These are phyloP conservation scores for Aspergillus novofumigatus DNA, from an alignment of 2,329 filamentous ascomycete species.

Conservation along the genomic window DNA sequence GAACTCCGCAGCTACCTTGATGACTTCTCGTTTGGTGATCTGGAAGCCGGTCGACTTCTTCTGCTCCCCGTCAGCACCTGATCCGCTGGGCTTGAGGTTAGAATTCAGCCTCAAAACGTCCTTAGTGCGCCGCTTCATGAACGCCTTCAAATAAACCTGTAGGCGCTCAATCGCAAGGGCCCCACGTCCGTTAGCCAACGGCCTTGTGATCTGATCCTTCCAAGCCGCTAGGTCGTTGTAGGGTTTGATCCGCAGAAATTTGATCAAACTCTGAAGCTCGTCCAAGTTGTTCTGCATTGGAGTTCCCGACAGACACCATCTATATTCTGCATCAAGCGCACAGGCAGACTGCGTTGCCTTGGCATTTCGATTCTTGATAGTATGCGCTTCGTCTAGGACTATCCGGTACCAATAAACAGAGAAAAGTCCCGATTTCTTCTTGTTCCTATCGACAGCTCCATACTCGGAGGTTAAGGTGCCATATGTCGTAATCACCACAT, in stretches of 20 bases:
- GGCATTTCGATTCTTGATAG: conserved; percentile 96
- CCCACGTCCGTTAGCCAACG: conserved; percentile 85
- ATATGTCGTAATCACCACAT: conserved; percentile 96
- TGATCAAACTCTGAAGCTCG: conserved; percentile 88
- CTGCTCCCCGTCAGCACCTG: conserved; percentile 46
- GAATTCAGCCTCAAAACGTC: conserved; percentile 89
- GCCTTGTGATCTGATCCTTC: conserved; percentile 85
- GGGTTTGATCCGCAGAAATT: conserved; percentile 86
- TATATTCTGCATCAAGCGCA: conserved; percentile 76
- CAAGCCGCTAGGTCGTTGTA: conserved; percentile 82
- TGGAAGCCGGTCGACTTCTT: conserved; percentile 65
- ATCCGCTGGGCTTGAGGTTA: conserved; percentile 69
- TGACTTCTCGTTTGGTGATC: conserved; percentile 85
- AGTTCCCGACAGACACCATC: conserved; percentile 95
- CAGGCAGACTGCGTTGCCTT: conserved; percentile 93
- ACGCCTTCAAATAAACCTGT: conserved; percentile 79
- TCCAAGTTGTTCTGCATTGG: conserved; percentile 98
- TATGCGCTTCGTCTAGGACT: conserved; percentile 94
- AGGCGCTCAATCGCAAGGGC: conserved; percentile 83
- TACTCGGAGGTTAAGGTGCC: conserved; percentile 93
- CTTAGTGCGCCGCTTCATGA: conserved; percentile 99
- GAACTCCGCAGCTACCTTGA: conserved; percentile 74
- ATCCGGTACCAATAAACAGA: conserved; percentile 92
- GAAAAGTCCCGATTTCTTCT: conserved; percentile 75
- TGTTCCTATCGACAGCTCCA: conserved; percentile 60